phyloP scores from a whole-genome alignment of 805 yeast genomes.

The Saturnispora bothae region DNA sequence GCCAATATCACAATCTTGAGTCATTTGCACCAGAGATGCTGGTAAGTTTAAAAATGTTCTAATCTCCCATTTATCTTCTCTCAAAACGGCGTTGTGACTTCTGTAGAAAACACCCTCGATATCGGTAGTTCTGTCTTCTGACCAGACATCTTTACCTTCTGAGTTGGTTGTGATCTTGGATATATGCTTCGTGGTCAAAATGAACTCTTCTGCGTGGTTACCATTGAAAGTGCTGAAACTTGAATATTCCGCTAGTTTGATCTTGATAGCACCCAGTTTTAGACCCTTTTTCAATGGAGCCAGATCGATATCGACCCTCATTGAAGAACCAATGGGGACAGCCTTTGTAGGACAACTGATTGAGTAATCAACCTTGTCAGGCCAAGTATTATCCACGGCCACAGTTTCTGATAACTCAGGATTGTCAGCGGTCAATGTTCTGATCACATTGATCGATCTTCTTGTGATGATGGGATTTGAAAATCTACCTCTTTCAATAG shows the following conservation, averaged over 20 bases:
- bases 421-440: slow-evolving; percentile 82
- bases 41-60: slow-evolving; percentile 56
- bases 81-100: slow-evolving; percentile 22
- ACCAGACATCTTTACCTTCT: slow-evolving; percentile 34
- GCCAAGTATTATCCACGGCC: slow-evolving; percentile 94
- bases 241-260: slow-evolving; percentile 59
- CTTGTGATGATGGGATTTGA: slow-evolving; percentile 52
- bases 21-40: slow-evolving; percentile 57
- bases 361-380: slow-evolving; percentile 81
- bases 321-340: slow-evolving; percentile 74
- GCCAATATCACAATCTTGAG: slow-evolving; percentile 77
- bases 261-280: slow-evolving; percentile 59
- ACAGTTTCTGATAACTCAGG: slow-evolving; percentile 84
- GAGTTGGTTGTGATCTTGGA: slow-evolving; percentile 29
- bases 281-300: slow-evolving; percentile 80
- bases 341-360: slow-evolving; percentile 83
- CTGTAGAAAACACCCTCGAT: slow-evolving; percentile 30
- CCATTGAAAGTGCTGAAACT: slow-evolving; percentile 46
- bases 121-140: slow-evolving; percentile 23
- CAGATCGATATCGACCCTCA: slow-evolving; percentile 58
- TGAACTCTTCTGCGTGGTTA: slow-evolving; percentile 53
- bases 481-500: slow-evolving; percentile 74
- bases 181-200: slow-evolving; percentile 38
- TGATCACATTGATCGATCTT: slow-evolving; percentile 66
- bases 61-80: slow-evolving; percentile 67